Evolutionary conservation across 1,139 yeast genomes (phyloP).

Genomic region (Magnusiomyces paraingens): DNA sequence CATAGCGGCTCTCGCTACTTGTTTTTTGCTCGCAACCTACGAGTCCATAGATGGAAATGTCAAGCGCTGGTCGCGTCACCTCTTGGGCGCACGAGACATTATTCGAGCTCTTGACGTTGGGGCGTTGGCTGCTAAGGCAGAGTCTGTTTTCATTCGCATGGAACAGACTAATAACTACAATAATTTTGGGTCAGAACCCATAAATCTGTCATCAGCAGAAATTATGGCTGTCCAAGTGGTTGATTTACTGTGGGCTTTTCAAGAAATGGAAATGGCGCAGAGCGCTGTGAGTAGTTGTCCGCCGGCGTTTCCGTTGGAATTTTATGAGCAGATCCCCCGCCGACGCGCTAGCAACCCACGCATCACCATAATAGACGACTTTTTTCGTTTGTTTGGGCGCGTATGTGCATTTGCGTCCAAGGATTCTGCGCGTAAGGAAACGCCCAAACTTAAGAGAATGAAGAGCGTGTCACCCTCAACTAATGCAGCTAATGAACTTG

Average conservation of each 20-base stretch:
- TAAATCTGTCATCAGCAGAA: background rate
- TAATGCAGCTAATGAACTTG: no score
- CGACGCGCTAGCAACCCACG: conserved; percentile 1
- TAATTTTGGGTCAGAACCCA: background rate
- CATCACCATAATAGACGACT: conserved; percentile 4
- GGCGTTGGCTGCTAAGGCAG: conserved; percentile 3
- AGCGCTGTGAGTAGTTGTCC: conserved; percentile 11
- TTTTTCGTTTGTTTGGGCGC: background rate
- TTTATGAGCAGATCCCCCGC: conserved; percentile 8
- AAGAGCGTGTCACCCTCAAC: no score
- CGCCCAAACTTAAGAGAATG: no score
- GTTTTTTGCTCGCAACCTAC: conserved; percentile 14
- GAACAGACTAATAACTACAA: background rate
- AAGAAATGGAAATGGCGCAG: conserved; percentile 17
- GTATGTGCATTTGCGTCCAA: conserved; percentile 3
- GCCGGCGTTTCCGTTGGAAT: conserved; percentile 8
- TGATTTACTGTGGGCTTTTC: conserved; percentile 10
- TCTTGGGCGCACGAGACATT: conserved; percentile 16
- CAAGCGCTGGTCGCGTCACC: conserved; percentile 15
- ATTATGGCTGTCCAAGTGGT: conserved; percentile 9
- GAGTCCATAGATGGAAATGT: conserved; percentile 16
- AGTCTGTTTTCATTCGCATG: background rate
- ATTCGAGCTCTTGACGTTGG: conserved; percentile 9
- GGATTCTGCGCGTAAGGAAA: conserved; percentile 8
- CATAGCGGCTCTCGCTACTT: conserved; percentile 13